phyloP scores from a whole-genome alignment of 2,329 filamentous ascomycete species.

The Penicillium sp. region DNA sequence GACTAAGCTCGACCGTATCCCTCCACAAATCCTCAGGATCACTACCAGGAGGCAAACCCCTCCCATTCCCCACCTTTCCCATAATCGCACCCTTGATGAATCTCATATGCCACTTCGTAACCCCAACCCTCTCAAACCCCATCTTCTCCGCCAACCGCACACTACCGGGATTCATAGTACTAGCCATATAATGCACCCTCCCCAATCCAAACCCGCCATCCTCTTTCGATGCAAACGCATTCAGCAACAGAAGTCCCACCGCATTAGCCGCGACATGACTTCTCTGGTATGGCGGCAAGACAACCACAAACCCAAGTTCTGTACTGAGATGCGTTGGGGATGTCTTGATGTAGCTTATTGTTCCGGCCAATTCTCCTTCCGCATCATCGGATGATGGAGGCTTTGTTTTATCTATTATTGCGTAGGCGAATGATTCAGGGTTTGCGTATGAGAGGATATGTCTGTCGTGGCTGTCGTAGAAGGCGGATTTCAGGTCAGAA shows the following conservation, averaged over 20 bases:
- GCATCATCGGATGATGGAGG: constrained; percentile 13
- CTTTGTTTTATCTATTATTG: constrained; percentile 19
- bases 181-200: constrained; percentile 16
- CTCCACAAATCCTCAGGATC: constrained; percentile 20
- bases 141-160: constrained; percentile 16
- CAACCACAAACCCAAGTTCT: constrained; percentile 20
- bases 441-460: constrained; percentile 18
- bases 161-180: constrained; percentile 16
- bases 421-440: constrained; percentile 17
- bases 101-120: constrained; percentile 18
- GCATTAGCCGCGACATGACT: constrained; percentile 17
- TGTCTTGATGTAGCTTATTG: constrained; percentile 15
- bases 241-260: constrained; percentile 12
- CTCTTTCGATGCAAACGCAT: constrained; percentile 5
- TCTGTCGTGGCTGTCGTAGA: constrained; percentile 2
- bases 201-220: constrained; percentile 12
- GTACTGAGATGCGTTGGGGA: constrained; percentile 9
- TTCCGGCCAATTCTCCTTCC: constrained; percentile 18
- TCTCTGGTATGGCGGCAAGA: constrained; percentile 19
- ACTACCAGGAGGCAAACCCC: constrained; percentile 7
- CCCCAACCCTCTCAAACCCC: constrained; percentile 16
- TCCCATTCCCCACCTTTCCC: constrained; percentile 19
- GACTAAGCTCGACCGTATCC: constrained; percentile 12
- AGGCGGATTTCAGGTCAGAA: constrained; percentile 8
- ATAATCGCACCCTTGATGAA: constrained; percentile 11